Conservation (phyloP, 139 green algal genomes). For the Chlamydomonas incerta region DNA sequence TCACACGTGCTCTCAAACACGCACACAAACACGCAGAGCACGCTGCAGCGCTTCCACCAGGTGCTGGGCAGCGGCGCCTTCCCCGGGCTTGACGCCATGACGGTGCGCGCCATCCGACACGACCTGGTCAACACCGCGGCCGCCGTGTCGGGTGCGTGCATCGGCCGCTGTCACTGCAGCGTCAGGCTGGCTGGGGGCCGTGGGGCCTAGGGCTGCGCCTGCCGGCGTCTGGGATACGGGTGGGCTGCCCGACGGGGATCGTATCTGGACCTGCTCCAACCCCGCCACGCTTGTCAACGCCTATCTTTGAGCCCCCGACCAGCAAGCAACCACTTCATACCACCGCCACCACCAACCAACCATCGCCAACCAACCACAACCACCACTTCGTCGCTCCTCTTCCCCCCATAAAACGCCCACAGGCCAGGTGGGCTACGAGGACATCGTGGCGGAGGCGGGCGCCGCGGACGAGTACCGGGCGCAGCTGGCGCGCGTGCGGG, state of each 20-base stretch:
- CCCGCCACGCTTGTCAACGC: too few relatives aligned
- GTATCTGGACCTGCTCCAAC: too few relatives aligned
- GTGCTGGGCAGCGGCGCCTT: constrained; percentile 18
- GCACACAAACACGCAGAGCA: constrained; percentile 7
- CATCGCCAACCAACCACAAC: too few relatives aligned
- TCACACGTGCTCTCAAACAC: neutral
- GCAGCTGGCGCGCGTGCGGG: constrained; percentile 15
- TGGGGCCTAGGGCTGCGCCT: too few relatives aligned
- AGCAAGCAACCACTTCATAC: too few relatives aligned
- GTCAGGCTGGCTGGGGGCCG: too few relatives aligned
- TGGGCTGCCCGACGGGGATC: too few relatives aligned
- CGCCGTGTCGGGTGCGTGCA: constrained; percentile 8
- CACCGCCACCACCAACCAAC: too few relatives aligned
- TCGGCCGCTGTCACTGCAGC: neutral
- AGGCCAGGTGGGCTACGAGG: constrained; percentile 36
- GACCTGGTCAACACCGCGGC: constrained; percentile 42
- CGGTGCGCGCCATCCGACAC: neutral
- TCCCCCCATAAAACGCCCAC: neutral
- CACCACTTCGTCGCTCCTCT: too few relatives aligned
- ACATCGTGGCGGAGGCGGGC: constrained; percentile 25
- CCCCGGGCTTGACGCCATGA: constrained; percentile 7
- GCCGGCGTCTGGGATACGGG: too few relatives aligned
- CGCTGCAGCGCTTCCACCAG: constrained; percentile 1
- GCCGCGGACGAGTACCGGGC: constrained; percentile 17
- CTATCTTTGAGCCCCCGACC: too few relatives aligned